Evolutionary conservation across 2,329 filamentous ascomycete genomes (phyloP).

Genomic region (Daldinia sp.): DNA sequence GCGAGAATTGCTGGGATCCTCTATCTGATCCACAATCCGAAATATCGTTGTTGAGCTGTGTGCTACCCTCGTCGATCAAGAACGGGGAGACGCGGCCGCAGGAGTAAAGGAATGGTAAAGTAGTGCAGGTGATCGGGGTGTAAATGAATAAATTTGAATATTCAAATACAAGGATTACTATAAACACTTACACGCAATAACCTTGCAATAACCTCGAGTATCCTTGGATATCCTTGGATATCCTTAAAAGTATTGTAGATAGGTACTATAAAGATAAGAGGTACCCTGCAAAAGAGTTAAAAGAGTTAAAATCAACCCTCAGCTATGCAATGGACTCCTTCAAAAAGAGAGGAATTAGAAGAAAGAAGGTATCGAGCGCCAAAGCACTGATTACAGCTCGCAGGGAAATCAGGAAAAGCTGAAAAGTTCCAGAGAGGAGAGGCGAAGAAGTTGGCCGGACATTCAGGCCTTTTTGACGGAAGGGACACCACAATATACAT

Average conservation of each 20-base stretch:
- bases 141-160: conserved; percentile 16
- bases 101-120: conserved; percentile 5
- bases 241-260: no score
- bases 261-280: no score
- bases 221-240: no score
- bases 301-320: neutral
- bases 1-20: conserved; percentile 12
- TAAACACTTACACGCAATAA: conserved; percentile 21
- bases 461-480: conserved; percentile 21
- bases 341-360: neutral
- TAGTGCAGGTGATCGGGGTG: neutral
- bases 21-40: conserved; percentile 24
- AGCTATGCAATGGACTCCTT: neutral
- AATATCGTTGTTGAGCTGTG: conserved; percentile 32
- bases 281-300: no score
- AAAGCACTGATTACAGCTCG: neutral
- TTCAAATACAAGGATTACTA: conserved; percentile 18
- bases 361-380: neutral
- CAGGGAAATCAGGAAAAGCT: conserved; percentile 6
- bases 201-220: no score
- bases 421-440: neutral
- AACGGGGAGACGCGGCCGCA: conserved; percentile 18
- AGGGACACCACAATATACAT: conserved; percentile 31
- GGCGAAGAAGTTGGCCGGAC: conserved; percentile 18
- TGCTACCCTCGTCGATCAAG: conserved; percentile 16